Evolutionary conservation across 768 basidiomycete genomes (phyloP).

Genomic region (Trametes cubensis): DNA sequence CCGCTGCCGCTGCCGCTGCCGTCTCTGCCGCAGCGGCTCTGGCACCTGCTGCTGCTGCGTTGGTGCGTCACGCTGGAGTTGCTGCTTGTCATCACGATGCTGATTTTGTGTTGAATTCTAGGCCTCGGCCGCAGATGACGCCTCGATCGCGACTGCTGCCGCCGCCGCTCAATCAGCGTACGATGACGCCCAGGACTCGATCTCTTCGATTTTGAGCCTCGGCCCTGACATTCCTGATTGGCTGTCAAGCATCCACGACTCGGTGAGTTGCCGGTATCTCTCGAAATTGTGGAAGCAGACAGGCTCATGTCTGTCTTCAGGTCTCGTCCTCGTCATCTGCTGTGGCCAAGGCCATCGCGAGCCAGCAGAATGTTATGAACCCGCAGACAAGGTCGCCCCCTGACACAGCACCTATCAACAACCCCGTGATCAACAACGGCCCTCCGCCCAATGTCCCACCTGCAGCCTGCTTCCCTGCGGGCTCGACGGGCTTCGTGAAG

Average conservation of each 20-base stretch:
- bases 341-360: neutral
- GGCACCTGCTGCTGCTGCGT: constrained; percentile 7
- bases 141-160: neutral
- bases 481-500: constrained; percentile 12
- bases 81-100: neutral
- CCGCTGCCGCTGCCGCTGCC: constrained; percentile 1
- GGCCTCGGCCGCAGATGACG: neutral
- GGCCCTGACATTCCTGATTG: neutral
- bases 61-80: neutral
- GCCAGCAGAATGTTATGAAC: constrained; percentile 5
- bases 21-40: neutral
- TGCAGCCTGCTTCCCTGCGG: constrained; percentile 14
- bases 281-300: too few relatives aligned
- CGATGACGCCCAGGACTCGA: too few relatives aligned
- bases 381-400: neutral
- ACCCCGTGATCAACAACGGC: constrained; percentile 2
- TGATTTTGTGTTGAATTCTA: neutral
- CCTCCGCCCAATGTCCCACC: neutral
- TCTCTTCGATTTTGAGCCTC: too few relatives aligned
- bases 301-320: neutral
- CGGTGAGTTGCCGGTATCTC: neutral
- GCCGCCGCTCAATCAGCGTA: too few relatives aligned
- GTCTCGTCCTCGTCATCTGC: constrained; percentile 1
- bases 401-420: neutral
- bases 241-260: constrained; percentile 2